These are phyloP conservation scores for Fraxinus baroniana DNA, from an alignment of 305 asterid species.

Conservation along the genomic window DNA sequence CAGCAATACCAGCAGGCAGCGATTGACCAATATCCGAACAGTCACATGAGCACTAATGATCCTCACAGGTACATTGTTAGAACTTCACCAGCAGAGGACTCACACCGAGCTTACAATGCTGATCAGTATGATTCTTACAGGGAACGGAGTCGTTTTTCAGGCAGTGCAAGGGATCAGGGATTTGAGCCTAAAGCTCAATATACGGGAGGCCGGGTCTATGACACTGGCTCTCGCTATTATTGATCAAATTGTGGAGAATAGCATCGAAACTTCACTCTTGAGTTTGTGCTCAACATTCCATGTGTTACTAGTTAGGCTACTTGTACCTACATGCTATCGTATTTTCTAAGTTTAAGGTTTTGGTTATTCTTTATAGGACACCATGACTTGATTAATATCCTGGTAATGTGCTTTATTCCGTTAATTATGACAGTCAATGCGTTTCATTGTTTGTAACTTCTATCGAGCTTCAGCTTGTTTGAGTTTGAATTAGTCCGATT, in stretches of 20 bases:
- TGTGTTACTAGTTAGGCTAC: constrained; percentile 17
- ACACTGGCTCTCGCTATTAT: constrained; percentile 60
- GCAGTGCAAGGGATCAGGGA: constrained; percentile 60
- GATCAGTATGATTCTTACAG: constrained; percentile 60
- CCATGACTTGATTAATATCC: constrained; percentile 16
- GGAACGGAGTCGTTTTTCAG: constrained; percentile 52
- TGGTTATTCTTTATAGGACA: neutral
- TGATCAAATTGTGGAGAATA: constrained; percentile 22
- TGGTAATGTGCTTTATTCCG: constrained; percentile 25
- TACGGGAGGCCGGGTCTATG: constrained; percentile 73
- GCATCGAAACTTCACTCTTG: neutral
- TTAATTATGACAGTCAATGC: neutral
- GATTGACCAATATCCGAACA: constrained; percentile 54
- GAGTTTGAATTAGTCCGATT: neutral
- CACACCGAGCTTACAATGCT: constrained; percentile 50
- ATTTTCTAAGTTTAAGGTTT: neutral
- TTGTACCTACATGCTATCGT: neutral
- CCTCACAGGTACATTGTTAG: constrained; percentile 50
- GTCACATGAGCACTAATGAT: constrained; percentile 39
- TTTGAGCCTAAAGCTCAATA: constrained; percentile 68
- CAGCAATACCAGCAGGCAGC: constrained; percentile 73
- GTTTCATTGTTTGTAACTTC: neutral
- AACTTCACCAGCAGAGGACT: constrained; percentile 43
- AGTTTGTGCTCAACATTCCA: constrained; percentile 4
- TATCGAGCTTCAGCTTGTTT: neutral